phyloP scores from a whole-genome alignment of 2,329 filamentous ascomycete species.

The Phoma herbarum region DNA sequence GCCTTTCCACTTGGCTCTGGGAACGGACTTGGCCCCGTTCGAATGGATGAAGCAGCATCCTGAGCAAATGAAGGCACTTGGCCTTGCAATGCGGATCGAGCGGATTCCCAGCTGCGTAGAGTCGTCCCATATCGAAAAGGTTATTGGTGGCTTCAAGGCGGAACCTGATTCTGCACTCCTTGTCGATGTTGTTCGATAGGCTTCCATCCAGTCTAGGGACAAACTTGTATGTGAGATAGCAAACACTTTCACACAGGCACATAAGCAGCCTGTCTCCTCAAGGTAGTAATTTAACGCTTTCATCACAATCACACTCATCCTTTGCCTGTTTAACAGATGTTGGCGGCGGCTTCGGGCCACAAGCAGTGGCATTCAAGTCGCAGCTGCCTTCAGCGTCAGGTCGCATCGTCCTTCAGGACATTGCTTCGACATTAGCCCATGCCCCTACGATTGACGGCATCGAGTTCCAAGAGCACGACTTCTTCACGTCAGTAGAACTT shows the following conservation, averaged over 20 bases:
- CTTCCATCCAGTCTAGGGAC: no score
- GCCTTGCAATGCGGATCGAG: constrained; percentile 41
- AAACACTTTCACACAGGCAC: no score
- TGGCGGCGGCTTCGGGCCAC: constrained; percentile 46
- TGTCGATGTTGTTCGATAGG: constrained; percentile 46
- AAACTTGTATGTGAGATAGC: no score
- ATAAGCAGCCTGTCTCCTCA: no score
- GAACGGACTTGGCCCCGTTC: constrained; percentile 39
- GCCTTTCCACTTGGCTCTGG: constrained; percentile 39
- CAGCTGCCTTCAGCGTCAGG: constrained; percentile 25
- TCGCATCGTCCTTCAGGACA: constrained; percentile 40
- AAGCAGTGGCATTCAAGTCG: constrained; percentile 33
- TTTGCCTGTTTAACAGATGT: no score
- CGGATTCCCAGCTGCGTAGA: constrained; percentile 31
- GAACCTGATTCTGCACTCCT: constrained; percentile 30
- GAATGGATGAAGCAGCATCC: constrained; percentile 41
- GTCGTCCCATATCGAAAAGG: constrained; percentile 31
- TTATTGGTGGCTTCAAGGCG: constrained; percentile 28
- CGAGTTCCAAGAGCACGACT: constrained; percentile 45
- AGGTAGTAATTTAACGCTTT: no score
- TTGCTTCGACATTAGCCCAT: constrained; percentile 33
- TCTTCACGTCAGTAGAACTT: constrained; percentile 43
- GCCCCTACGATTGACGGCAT: constrained; percentile 30
- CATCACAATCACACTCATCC: no score
- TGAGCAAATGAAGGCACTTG: constrained; percentile 39